Percentiles rank a stretch among this genome's conserved stretches.
Conservation (phyloP, 768 basidiomycete species). For the Flagelloscypha sp. region DNA sequence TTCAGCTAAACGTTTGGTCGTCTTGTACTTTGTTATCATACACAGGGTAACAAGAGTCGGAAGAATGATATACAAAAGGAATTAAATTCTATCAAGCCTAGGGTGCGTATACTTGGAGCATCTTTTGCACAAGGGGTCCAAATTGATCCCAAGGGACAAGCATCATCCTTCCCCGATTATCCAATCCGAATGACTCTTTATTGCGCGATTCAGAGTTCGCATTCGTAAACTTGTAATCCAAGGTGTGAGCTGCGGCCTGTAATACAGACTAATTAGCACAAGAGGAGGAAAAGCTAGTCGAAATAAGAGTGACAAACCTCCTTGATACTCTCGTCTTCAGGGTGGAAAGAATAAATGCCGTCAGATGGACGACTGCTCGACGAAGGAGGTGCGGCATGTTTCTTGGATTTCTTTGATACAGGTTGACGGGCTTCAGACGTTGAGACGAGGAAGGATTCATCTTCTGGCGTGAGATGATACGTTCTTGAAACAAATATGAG, state of each 20-base stretch:
- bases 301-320: slow-evolving; percentile 35
- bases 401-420: slow-evolving; percentile 29
- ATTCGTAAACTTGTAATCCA: slow-evolving; percentile 46
- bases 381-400: slow-evolving; percentile 14
- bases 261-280: slow-evolving; percentile 1
- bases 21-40: too few species aligned
- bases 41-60: too few species aligned
- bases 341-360: slow-evolving; percentile 70
- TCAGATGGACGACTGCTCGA: slow-evolving; percentile 31
- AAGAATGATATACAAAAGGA: too few species aligned
- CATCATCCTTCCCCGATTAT: slow-evolving; percentile 60
- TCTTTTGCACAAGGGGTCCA: slow-evolving; percentile 28
- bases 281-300: background rate
- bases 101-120: slow-evolving; percentile 29
- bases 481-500: slow-evolving; percentile 70
- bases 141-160: slow-evolving; percentile 42
- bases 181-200: slow-evolving; percentile 63
- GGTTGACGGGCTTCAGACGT: slow-evolving; percentile 32
- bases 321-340: slow-evolving; percentile 73
- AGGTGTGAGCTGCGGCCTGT: slow-evolving; percentile 42
- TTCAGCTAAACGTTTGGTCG: too few species aligned
- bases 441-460: slow-evolving; percentile 46
- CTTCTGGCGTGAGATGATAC: slow-evolving; percentile 64
- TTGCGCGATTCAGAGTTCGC: slow-evolving; percentile 44
- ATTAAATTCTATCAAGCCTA: too few species aligned